Evolutionary conservation across 202 grass and related monocot genomes (phyloP).

Genomic region (Panicum hallii): DNA sequence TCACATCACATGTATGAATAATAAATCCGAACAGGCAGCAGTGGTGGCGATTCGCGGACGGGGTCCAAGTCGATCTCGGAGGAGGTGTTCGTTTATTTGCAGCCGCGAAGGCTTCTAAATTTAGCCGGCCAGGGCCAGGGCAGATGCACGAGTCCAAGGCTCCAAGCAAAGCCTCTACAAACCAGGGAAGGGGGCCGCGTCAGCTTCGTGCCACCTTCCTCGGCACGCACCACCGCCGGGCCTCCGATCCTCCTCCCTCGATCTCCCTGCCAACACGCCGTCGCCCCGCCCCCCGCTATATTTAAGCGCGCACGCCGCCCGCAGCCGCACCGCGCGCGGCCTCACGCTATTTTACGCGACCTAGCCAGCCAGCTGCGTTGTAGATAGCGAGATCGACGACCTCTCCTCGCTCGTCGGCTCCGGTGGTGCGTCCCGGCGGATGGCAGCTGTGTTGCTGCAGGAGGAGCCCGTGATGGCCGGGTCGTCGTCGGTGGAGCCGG

Average conservation of each 20-base stretch:
- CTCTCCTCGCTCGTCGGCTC: neutral
- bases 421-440: too few species aligned
- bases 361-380: neutral
- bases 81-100: too few species aligned
- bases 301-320: slow-evolving; percentile 38
- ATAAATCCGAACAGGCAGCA: neutral
- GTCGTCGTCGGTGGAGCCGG: neutral
- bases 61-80: slow-evolving; percentile 19
- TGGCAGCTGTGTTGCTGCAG: neutral
- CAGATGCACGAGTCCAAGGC: slow-evolving; percentile 5
- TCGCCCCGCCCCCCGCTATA: slow-evolving; percentile 30
- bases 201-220: slow-evolving; percentile 51
- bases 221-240: slow-evolving; percentile 5
- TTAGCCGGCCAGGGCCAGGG: neutral
- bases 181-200: neutral
- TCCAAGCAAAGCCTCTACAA: slow-evolving; percentile 33
- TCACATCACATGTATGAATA: neutral
- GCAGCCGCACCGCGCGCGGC: neutral
- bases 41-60: neutral
- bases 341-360: slow-evolving; percentile 12
- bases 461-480: slow-evolving; percentile 1
- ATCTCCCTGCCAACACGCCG: slow-evolving; percentile 16
- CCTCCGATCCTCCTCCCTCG: neutral
- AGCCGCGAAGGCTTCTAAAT: slow-evolving; percentile 17
- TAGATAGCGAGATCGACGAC: neutral